Evolutionary conservation across 345 rosid species (phyloP).

Genomic region (Adansonia digitata): DNA sequence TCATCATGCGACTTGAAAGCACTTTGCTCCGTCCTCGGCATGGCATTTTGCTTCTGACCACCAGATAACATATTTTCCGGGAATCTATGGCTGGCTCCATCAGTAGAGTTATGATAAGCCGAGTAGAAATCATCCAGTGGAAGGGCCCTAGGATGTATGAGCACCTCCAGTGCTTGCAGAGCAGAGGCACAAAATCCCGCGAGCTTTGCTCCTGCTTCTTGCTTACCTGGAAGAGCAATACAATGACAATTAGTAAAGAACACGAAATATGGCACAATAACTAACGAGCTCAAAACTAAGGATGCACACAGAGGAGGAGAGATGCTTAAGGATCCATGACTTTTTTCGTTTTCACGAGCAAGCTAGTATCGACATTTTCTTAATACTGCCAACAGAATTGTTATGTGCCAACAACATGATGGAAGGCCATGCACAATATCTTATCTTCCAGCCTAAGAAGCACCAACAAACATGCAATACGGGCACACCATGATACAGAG

Average conservation of each 20-base stretch:
- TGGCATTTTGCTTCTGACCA: constrained; percentile 24
- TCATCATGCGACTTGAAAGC: constrained; percentile 34
- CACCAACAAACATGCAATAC: no score
- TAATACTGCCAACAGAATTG: not conserved
- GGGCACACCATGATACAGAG: no score
- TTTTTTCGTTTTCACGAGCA: not conserved
- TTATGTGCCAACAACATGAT: not conserved
- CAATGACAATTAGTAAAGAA: not conserved
- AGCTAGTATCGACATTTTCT: not conserved
- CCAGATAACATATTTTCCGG: constrained; percentile 21
- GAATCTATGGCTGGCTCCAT: constrained; percentile 16
- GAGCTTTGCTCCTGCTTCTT: constrained; percentile 45
- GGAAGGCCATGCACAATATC: not conserved
- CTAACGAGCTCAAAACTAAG: not conserved
- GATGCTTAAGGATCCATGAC: not conserved
- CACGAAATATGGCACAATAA: not conserved
- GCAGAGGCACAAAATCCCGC: constrained; percentile 71
- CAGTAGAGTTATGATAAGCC: constrained; percentile 7
- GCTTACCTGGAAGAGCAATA: not conserved
- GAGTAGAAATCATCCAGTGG: constrained; percentile 14
- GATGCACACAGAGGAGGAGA: not conserved
- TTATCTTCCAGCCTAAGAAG: no score
- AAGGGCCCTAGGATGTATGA: constrained; percentile 42
- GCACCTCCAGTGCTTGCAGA: constrained; percentile 65
- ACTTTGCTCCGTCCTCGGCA: constrained; percentile 9